Conservation (phyloP, 345 rosid genomes). For the Excoecaria cochinchinensis region DNA sequence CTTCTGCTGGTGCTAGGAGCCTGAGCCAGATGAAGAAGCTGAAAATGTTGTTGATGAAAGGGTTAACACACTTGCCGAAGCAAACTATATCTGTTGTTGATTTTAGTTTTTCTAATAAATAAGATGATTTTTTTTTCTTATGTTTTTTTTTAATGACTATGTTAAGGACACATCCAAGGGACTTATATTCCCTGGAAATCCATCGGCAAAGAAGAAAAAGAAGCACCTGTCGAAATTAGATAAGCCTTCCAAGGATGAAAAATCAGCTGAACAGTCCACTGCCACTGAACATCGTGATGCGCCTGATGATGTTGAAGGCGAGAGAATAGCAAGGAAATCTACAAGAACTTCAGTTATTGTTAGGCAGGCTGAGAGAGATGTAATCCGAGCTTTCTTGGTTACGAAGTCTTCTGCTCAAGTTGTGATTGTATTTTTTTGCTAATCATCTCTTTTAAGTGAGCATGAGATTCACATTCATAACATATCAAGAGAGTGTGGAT, state of each 20-base stretch:
- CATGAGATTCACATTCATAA: too few species aligned
- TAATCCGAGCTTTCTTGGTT: conserved; percentile 58
- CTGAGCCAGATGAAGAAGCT: conserved; percentile 74
- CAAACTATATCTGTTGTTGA: background rate
- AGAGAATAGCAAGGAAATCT: conserved; percentile 82
- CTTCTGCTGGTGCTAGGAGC: conserved; percentile 53
- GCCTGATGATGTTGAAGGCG: conserved; percentile 72
- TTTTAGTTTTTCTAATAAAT: background rate
- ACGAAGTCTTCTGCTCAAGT: background rate
- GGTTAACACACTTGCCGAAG: conserved; percentile 8
- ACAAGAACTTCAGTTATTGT: conserved; percentile 91
- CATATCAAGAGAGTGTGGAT: background rate
- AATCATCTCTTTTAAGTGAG: background rate
- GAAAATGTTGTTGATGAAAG: conserved; percentile 43
- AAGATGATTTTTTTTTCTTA: background rate
- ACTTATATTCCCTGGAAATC: conserved; percentile 65
- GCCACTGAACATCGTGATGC: conserved; percentile 40
- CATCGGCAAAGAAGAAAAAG: conserved; percentile 67
- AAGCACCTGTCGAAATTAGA: conserved; percentile 54
- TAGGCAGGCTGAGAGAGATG: conserved; percentile 97
- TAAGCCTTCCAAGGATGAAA: conserved; percentile 40
- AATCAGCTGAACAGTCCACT: conserved; percentile 41
- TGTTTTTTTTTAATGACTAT: background rate
- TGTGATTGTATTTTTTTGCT: background rate
- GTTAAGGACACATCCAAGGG: conserved; percentile 48